Base-by-base conservation (phyloP, 2,329 filamentous ascomycete genomes). In the Sclerotinia nivalis region DNA sequence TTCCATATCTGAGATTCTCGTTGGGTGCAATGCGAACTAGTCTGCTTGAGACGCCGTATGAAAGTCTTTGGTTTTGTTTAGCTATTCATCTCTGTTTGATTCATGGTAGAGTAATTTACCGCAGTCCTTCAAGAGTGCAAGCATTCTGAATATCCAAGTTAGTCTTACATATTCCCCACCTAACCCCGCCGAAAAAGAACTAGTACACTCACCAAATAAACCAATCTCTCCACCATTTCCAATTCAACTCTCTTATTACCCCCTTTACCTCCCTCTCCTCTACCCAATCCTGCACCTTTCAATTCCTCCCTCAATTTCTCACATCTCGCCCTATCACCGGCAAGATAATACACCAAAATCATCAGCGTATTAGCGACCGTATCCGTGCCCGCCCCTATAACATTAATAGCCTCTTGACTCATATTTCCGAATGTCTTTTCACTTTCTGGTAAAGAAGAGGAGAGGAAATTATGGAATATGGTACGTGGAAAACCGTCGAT, bases 341-440 rank as follows among this genome's bases (percentile, higher is more conserved):
- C 73, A 1, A 76, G 62, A 66, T 74, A 69, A 50, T 73, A 71
- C 22, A 67, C 61, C 20, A 69, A 71, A 22, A 69, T 54, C 18
- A 69, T 68, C 20, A 76, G 49, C 1, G 68, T 50, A 34, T 71
- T 68, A n/a, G 73, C 74, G 15, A 70, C 71, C 8, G 74, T 74
- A 68, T 74, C 74, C 2, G 70, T 66, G 18, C 74, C 74, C 15
- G 74, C 74, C 40, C 69, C 73, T 66, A 76, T 66, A 0, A 75
- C 65, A 49, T 69, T 71, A n/a, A 72, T 70, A 13, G 70, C 74
- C 61, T 73, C 74, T 34, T 76, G 73, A 68, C 71, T 69, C 22
- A 76, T 49, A n/a, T 71, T 65, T 12, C 68, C 54, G 15, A 71
- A 43, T 7, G 43, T 52, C 55, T 75, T 76, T 47, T 74, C 72